Evolutionary conservation across 2,329 filamentous ascomycete species (phyloP), one percentile per base, ranked within the genome.

Genomic region (Thielaviopsis euricoi): DNA sequence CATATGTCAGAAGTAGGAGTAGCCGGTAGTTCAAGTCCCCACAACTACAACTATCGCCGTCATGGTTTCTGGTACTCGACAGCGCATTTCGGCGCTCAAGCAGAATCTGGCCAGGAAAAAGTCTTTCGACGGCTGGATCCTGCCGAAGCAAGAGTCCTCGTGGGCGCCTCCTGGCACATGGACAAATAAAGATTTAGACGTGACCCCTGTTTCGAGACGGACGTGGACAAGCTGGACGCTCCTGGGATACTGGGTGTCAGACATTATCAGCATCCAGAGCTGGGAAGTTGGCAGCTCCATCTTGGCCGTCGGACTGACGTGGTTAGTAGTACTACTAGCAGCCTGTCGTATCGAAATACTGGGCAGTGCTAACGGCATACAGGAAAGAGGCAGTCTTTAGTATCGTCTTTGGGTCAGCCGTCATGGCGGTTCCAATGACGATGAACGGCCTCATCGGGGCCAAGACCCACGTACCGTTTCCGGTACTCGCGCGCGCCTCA

Each of bases 281-380:
- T 65, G 64, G 64, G 62, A 62, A 23, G 61, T 58, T 13, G 64
- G 57, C 26, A 61, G 59, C 51, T 58, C 59, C 40, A 66, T 66
- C 48, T 43, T 66, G 19, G 64, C 63, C 23, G 56, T 64, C 9
- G 64, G 64, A 17, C 48, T 66, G 40, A 64, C 64, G 29, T 65
- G 63, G 59, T 61, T 5, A 66, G 70, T 37, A n/a, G n/a, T n/a
- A n/a, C n/a, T n/a, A 68, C 69, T 26, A 26, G 29, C 12, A 33
- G 29, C 7, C 72, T 71, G 62, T 67, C 69, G 0, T 69, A 71
- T 7, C 6, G 6, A 10, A 43, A n/a, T 12, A 17, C 6, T n/a
- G 15, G 37, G n/a, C 17, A n/a, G 37, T 4, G 17, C 37, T 10
- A n/a, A 43, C 37, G 17, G 6, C 15, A 4, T n/a, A 12, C 17